Base-by-base conservation (phyloP, 106 monocot genomes). In the Acorus gramineus region DNA sequence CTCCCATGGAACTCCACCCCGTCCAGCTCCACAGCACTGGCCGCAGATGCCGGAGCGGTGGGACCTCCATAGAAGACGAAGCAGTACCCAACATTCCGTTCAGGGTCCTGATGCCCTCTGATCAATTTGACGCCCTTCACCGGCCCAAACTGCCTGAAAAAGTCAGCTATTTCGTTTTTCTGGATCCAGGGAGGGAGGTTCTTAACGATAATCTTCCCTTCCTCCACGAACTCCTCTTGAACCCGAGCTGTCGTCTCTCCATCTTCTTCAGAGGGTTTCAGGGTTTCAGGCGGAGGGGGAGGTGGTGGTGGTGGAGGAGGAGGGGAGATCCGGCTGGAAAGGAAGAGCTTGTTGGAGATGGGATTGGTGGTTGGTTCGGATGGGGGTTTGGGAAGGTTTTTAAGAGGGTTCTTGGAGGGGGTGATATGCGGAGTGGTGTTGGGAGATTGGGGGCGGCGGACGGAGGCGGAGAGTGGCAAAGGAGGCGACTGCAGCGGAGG, bases 111-210 rank as follows among this genome's bases (percentile, higher is more conserved):
- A 50, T 88, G 83, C 4, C 85, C 91, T 69, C 72, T 82, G 46
- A 98, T 84, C 56, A 98, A 74, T 4, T 88, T 77, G 28, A 92
- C 81, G 56, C 69, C 86, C 83, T 98, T 85, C 70, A 98, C 45
- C 3, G 91, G 88, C 9, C 98, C 91, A 44, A 98, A 98, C 42
- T 98, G 98, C 68, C 91, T 69, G 74, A 98, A 98, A 68, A 80
- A 98, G 50, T 91, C 85, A 0, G 76, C 80, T 43, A 91, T 71
- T 60, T 98, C 91, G 61, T 81, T 82, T 81, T 98, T 98, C 69
- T 83, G 83, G n/a, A 92, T 86, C 96, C 90, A 92, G 4, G 74
- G 66, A 1, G 96, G 96, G 2, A 98, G 67, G 63, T 98, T 98
- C 2, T 88, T 91, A 10, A 98, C 83, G 70, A 92, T 91, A 45